Conservation (phyloP, 2,329 filamentous ascomycete genomes). For the Aspergillus awamori region DNA sequence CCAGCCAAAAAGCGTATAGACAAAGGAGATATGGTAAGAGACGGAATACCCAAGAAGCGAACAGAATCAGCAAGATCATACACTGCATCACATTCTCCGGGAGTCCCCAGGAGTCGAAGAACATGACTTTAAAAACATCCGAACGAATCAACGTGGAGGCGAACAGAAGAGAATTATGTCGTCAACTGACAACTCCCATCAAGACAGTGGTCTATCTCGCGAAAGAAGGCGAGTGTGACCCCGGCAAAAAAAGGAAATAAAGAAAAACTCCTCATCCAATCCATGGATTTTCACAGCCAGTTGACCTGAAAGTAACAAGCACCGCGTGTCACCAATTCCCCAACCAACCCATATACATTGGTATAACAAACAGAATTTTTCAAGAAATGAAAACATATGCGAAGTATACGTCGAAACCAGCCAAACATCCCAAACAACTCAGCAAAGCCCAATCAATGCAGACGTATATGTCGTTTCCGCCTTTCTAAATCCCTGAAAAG, state of each 20-base stretch:
- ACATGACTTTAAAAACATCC: conserved; percentile 23
- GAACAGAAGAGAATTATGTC: conserved; percentile 23
- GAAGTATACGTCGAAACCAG: conserved; percentile 25
- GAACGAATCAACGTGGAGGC: conserved; percentile 31
- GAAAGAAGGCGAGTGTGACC: conserved; percentile 31
- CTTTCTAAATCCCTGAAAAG: conserved; percentile 45
- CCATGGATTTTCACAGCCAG: conserved; percentile 40
- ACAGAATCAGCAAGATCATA: conserved; percentile 23
- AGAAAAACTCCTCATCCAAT: conserved; percentile 42
- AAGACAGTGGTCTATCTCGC: conserved; percentile 33
- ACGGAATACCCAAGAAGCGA: conserved; percentile 17
- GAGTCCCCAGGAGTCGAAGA: conserved; percentile 21
- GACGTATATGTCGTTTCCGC: conserved; percentile 51
- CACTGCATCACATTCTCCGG: conserved; percentile 28
- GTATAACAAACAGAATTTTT: conserved; percentile 25
- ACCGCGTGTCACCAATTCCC: conserved; percentile 35
- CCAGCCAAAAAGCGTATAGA: conserved; percentile 17
- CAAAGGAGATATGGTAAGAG: conserved; percentile 22
- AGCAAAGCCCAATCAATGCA: conserved; percentile 46
- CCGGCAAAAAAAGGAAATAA: conserved; percentile 22
- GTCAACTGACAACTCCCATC: conserved; percentile 24
- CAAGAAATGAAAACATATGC: conserved; percentile 30
- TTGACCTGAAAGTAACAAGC: conserved; percentile 31
- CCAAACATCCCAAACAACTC: conserved; percentile 38
- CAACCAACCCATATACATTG: conserved; percentile 38